A percentile compares a stretch with the other conserved stretches of the same genome.
Conservation (phyloP, 805 yeast genomes). For the Wickerhamomyces canadensis region DNA sequence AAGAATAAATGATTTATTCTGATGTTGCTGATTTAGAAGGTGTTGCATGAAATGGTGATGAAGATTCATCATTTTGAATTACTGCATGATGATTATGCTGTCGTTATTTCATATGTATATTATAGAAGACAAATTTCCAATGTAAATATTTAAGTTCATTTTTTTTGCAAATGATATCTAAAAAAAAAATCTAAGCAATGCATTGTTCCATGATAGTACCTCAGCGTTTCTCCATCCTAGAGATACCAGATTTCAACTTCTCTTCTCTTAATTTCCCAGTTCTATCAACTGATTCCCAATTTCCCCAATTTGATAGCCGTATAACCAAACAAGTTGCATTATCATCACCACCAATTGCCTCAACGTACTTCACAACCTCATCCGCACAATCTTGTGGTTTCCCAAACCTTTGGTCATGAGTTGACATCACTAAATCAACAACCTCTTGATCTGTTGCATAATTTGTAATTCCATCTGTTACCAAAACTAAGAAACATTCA, state of each 20-base stretch:
- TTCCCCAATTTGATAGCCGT: slow-evolving; percentile 86
- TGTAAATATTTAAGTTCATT: too few species aligned
- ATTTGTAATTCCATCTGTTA: slow-evolving; percentile 86
- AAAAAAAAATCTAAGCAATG: too few species aligned
- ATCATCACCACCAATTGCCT: slow-evolving; percentile 86
- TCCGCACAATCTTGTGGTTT: slow-evolving; percentile 83
- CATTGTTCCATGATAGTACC: too few species aligned
- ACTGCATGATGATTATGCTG: too few species aligned
- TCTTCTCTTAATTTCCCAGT: slow-evolving; percentile 81
- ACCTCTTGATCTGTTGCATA: slow-evolving; percentile 84
- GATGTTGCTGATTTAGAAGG: too few species aligned
- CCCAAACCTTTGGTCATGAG: slow-evolving; percentile 63
- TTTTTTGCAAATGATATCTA: too few species aligned
- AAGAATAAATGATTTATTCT: slow-evolving; percentile 42
- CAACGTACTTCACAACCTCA: slow-evolving; percentile 79
- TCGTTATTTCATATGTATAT: background rate
- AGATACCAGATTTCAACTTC: slow-evolving; percentile 42
- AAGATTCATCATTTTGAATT: too few species aligned
- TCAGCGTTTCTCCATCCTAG: slow-evolving; percentile 19
- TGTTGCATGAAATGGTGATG: too few species aligned
- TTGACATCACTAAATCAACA: slow-evolving; percentile 76
- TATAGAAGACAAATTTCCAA: too few species aligned
- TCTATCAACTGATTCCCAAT: slow-evolving; percentile 80
- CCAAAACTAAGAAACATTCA: slow-evolving; percentile 77
- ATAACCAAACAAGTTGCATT: slow-evolving; percentile 90